A percentile compares a stretch with the other conserved stretches of the same genome.
Evolutionary conservation across 2,329 filamentous ascomycete genomes (phyloP).

Genomic region (Lachnellula willkommii): DNA sequence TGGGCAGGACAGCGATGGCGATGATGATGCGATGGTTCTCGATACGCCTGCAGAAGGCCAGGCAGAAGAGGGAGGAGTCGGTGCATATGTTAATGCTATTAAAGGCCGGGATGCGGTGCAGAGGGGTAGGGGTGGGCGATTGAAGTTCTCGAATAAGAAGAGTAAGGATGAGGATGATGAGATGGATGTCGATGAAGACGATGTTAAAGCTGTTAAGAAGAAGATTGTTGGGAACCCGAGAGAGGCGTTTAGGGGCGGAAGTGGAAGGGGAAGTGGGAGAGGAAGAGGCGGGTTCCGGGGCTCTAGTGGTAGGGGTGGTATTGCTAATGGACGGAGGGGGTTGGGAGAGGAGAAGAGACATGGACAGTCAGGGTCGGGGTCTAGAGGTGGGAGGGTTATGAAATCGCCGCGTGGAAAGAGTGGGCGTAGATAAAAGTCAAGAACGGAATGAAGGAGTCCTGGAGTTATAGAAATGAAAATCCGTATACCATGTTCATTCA

Average conservation of each 20-base stretch:
- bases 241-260: conserved; percentile 31
- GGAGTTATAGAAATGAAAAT: background rate
- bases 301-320: conserved; percentile 44
- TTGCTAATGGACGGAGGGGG: conserved; percentile 43
- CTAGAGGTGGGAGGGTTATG: conserved; percentile 26
- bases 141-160: conserved; percentile 66
- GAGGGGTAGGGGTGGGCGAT: conserved; percentile 59
- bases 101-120: conserved; percentile 61
- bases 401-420: conserved; percentile 26
- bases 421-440: conserved; percentile 16
- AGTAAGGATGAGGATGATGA: conserved; percentile 51
- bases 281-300: conserved; percentile 34
- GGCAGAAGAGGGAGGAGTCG: conserved; percentile 50
- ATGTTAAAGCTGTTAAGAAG: conserved; percentile 48
- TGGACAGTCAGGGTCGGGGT: conserved; percentile 12
- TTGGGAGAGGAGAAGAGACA: conserved; percentile 38
- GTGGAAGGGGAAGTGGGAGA: conserved; percentile 14
- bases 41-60: conserved; percentile 46
- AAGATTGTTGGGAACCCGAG: conserved; percentile 32
- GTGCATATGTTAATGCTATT: conserved; percentile 65
- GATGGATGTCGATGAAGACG: conserved; percentile 43
- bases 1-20: conserved; percentile 50
- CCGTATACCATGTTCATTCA: too few relatives aligned
- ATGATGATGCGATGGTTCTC: conserved; percentile 56
- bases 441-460: background rate